Evolutionary conservation across 2,329 filamentous ascomycete genomes (phyloP).

Genomic region (Ilyonectria robusta): DNA sequence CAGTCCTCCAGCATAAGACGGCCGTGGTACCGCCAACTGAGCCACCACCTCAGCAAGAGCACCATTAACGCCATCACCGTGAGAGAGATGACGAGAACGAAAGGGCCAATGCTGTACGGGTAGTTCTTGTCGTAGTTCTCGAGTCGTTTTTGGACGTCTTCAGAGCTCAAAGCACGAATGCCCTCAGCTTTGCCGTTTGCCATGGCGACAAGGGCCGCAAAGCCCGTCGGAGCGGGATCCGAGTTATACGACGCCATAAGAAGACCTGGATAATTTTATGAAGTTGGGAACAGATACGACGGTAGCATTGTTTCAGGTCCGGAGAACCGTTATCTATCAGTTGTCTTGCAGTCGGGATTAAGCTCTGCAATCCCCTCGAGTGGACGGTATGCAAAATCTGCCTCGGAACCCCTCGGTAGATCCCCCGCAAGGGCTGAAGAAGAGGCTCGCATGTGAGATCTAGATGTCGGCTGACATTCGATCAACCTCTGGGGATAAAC

Average conservation of each 20-base stretch:
- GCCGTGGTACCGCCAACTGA: not conserved
- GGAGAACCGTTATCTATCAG: not conserved
- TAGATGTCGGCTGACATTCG: not conserved
- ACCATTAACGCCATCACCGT: not conserved
- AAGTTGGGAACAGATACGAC: not conserved
- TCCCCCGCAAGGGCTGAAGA: not conserved
- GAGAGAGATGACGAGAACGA: not conserved
- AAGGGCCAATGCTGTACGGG: not conserved
- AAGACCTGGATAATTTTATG: not conserved
- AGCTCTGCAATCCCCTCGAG: no score
- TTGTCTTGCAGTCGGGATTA: not conserved
- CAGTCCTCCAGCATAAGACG: slow-evolving; percentile 4
- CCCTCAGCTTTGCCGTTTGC: slow-evolving; percentile 8
- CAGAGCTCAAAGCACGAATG: slow-evolving; percentile 2
- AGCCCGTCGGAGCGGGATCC: not conserved
- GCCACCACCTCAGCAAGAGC: slow-evolving; percentile 9
- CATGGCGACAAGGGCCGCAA: not conserved
- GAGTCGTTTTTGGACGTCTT: slow-evolving; percentile 1
- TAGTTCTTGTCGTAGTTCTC: not conserved
- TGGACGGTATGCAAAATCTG: not conserved
- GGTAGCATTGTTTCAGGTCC: not conserved
- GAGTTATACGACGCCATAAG: not conserved
- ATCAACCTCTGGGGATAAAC: not conserved
- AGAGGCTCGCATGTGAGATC: slow-evolving; percentile 1
- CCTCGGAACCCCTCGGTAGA: not conserved